Base-by-base conservation (phyloP, 257 asterid species). In the Salvia splendens region DNA sequence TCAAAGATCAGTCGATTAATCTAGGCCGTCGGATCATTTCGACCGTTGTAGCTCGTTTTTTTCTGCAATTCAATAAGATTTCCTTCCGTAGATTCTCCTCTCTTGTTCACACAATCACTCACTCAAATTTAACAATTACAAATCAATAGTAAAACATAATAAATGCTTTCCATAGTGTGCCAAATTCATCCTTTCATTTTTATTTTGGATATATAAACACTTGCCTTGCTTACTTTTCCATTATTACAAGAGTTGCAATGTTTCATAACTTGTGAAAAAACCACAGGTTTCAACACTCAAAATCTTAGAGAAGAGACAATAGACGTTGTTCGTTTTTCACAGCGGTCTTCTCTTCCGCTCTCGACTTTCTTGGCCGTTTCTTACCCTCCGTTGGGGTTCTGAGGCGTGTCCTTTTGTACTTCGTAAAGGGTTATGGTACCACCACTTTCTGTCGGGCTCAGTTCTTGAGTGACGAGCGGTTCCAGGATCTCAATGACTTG, bases 401-500 rank as follows among this genome's bases (percentile, higher is more conserved):
- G 73, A 0, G 76, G 42, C 20, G 30, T 10, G 55, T 60, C 32
- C 65, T 78, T 85, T 0, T 85, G 85, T 32, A 73, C 91, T 80
- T 93, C 97, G 28, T 79, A 86, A 3, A 93, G 91, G 28, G 95
- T 90, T 40, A 88, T 81, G 32, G 84, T 40, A 41, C 90, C 87
- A 58, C 83, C 9, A 40, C 45, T 40, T 69, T 49, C 89, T 86
- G 15, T 66, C 72, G 54, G 81, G 35, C 80, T 73, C 65, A 66
- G 65, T 54, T 79, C 85, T 67, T 77, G 87, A 1, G 85, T 58
- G 61, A 85, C 94, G 36, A 93, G 81, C 32, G 89, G 82, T 71
- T 90, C 91, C 3, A 93, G 96, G 64, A 86, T 84, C 74, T 88
- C 95, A 11, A 93, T 87, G 8, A 88, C 97, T 66, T 86, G 95